Conservation (phyloP, 2,329 filamentous ascomycete species). For the Teratosphaeria epicoccoides region DNA sequence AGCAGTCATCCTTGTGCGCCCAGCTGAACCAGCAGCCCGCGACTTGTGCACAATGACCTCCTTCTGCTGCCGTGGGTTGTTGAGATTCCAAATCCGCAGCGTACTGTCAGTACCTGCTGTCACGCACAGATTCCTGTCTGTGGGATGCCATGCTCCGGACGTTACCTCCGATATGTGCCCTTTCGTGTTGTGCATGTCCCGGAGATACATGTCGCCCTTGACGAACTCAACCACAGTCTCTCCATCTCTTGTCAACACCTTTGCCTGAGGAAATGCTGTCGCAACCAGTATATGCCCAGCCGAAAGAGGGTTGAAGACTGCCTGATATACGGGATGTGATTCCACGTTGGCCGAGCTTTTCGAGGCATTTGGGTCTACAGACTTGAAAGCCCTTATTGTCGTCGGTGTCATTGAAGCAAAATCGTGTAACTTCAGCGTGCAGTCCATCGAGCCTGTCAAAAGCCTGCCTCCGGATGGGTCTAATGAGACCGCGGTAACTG, state of each 20-base stretch:
- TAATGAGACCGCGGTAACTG: constrained; percentile 72
- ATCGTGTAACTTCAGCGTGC: constrained; percentile 84
- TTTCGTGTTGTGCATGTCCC: constrained; percentile 96
- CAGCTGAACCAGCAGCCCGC: constrained; percentile 73
- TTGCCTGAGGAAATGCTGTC: constrained; percentile 79
- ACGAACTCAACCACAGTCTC: constrained; percentile 77
- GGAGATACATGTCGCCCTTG: constrained; percentile 96
- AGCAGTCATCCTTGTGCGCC: constrained; percentile 85
- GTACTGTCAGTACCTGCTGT: constrained; percentile 95
- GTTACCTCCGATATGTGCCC: constrained; percentile 90
- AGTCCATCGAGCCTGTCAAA: constrained; percentile 84
- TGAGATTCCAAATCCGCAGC: constrained; percentile 85
- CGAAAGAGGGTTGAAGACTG: constrained; percentile 74
- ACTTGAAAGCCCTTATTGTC: constrained; percentile 87
- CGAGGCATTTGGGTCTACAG: constrained; percentile 71
- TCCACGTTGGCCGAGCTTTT: constrained; percentile 66
- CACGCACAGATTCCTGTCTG: constrained; percentile 70
- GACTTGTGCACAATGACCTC: constrained; percentile 96
- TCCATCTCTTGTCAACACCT: constrained; percentile 80
- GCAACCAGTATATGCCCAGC: constrained; percentile 76
- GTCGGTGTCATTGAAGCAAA: constrained; percentile 93
- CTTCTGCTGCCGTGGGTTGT: constrained; percentile 78
- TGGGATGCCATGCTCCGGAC: constrained; percentile 82
- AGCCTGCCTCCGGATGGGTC: constrained; percentile 78
- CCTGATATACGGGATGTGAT: constrained; percentile 77